A percentile compares a stretch with the other conserved stretches of the same genome.
phyloP scores from a whole-genome alignment of 2,329 filamentous ascomycete species.

The Cytospora leucostoma region DNA sequence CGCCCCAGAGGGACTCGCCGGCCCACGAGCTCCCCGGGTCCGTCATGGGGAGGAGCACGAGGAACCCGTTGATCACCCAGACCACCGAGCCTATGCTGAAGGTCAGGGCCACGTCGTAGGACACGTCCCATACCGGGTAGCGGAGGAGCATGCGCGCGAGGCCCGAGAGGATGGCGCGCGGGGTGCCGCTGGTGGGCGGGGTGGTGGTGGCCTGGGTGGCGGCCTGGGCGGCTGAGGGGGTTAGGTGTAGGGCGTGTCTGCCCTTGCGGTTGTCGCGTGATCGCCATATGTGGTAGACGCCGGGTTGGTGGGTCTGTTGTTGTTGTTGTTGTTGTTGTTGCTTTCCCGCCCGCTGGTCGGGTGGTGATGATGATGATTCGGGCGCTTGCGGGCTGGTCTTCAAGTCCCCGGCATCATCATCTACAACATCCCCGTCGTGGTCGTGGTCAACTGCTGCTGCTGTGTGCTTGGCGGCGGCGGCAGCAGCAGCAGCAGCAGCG shows the following conservation, averaged over 20 bases:
- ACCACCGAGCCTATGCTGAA: constrained; percentile 45
- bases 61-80: constrained; percentile 64
- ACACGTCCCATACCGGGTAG: constrained; percentile 46
- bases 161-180: constrained; percentile 32
- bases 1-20: constrained; percentile 54
- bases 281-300: constrained; percentile 42
- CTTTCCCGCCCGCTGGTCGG: not conserved
- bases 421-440: not conserved
- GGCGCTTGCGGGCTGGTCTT: not conserved
- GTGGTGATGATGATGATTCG: not conserved
- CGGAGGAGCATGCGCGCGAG: constrained; percentile 40
- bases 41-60: constrained; percentile 61
- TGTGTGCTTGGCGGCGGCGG: not conserved
- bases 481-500: too few relatives aligned
- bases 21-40: constrained; percentile 55
- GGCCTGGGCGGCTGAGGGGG: constrained; percentile 18
- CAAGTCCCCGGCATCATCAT: not conserved
- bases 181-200: constrained; percentile 33
- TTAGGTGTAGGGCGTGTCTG: constrained; percentile 39
- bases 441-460: not conserved
- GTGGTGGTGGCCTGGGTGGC: constrained; percentile 18
- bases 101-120: constrained; percentile 43
- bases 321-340: not conserved
- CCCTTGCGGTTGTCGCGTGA: constrained; percentile 48
- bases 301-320: not conserved